A percentile compares a stretch with the other conserved stretches of the same genome.
These are phyloP conservation scores for Botrytis hyacinthi DNA, from an alignment of 2,329 filamentous ascomycete genomes.

Conservation along the genomic window DNA sequence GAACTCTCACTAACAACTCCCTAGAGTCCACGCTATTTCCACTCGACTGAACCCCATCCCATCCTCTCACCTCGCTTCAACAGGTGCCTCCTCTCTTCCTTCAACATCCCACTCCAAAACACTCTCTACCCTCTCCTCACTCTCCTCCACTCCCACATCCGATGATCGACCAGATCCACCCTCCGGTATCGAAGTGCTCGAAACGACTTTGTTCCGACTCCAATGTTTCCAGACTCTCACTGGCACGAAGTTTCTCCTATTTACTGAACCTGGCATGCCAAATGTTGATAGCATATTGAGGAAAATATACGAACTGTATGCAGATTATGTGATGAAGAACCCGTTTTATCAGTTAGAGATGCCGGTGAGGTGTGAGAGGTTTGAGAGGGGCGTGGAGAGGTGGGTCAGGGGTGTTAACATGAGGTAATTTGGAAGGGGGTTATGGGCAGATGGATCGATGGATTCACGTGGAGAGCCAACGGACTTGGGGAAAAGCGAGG, in stretches of 20 bases:
- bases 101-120: conserved; percentile 66
- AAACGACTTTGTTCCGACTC: conserved; percentile 90
- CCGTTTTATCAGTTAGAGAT: conserved; percentile 98
- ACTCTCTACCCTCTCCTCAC: conserved; percentile 55
- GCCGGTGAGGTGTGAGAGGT: conserved; percentile 92
- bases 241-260: conserved; percentile 91
- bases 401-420: conserved; percentile 74
- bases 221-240: conserved; percentile 96
- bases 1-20: conserved; percentile 20
- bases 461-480: neutral
- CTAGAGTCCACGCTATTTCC: conserved; percentile 63
- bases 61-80: conserved; percentile 2
- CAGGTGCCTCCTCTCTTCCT: conserved; percentile 20
- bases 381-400: conserved; percentile 79
- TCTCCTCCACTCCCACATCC: conserved; percentile 48
- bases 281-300: conserved; percentile 82
- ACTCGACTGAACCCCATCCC: conserved; percentile 18
- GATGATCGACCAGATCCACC: conserved; percentile 56
- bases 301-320: conserved; percentile 90
- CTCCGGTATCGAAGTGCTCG: conserved; percentile 86
- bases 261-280: conserved; percentile 72
- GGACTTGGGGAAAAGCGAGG: neutral
- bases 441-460: neutral
- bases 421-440: conserved; percentile 19
- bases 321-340: conserved; percentile 99